Percentiles rank a stretch among this genome's conserved stretches.
phyloP scores from a whole-genome alignment of 2,329 filamentous ascomycete genomes.

The Calonectria honghensis region DNA sequence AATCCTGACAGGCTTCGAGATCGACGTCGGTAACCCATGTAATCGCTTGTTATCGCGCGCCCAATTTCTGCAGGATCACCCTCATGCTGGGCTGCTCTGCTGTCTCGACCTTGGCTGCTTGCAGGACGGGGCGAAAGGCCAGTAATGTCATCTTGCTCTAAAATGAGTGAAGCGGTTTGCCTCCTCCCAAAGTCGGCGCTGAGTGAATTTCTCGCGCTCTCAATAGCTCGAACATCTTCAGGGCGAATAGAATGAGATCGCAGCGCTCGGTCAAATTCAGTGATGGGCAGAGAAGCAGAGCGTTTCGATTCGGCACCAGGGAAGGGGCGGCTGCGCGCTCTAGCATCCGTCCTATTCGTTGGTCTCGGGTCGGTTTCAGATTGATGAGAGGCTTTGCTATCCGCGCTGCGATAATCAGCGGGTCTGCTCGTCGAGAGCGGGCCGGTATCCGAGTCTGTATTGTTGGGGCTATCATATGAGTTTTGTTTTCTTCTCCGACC shows the following conservation, averaged over 20 bases:
- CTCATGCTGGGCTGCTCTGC: conserved; percentile 59
- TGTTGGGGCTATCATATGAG: conserved; percentile 46
- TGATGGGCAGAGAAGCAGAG: conserved; percentile 75
- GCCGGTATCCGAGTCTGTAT: conserved; percentile 50
- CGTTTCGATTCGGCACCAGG: conserved; percentile 68
- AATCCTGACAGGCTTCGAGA: conserved; percentile 77
- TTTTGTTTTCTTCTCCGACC: conserved; percentile 72
- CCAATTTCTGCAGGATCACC: conserved; percentile 74
- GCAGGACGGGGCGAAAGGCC: conserved; percentile 77
- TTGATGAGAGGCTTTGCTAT: conserved; percentile 42
- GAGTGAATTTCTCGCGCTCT: conserved; percentile 72
- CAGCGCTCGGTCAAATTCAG: conserved; percentile 76
- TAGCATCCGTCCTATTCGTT: conserved; percentile 50
- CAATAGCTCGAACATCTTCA: conserved; percentile 72
- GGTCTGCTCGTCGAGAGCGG: conserved; percentile 54
- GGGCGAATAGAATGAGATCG: conserved; percentile 77
- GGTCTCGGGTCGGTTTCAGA: conserved; percentile 41
- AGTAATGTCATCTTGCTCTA: conserved; percentile 65
- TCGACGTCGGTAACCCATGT: conserved; percentile 69
- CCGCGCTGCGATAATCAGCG: conserved; percentile 47
- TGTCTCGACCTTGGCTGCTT: conserved; percentile 74
- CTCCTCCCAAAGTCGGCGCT: conserved; percentile 66
- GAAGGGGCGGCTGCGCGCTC: conserved; percentile 64
- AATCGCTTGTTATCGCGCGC: conserved; percentile 77
- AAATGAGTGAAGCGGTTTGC: conserved; percentile 53